phyloP scores from a whole-genome alignment of 768 basidiomycete species.

The Panaeolus cyanescens region DNA sequence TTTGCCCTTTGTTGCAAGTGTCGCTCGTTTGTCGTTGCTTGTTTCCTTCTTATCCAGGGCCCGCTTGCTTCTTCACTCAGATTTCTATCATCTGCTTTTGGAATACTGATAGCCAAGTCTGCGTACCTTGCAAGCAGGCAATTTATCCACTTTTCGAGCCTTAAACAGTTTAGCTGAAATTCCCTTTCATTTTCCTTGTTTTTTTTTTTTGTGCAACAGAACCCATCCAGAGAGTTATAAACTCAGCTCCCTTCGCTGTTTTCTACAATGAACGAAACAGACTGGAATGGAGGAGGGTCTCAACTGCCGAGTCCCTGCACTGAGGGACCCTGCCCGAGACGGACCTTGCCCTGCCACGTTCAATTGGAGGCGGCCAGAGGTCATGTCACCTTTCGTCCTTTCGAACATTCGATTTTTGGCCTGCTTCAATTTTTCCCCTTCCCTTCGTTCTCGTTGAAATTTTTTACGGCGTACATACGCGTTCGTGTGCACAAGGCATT shows the following conservation, averaged over 20 bases:
- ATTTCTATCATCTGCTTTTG: no score
- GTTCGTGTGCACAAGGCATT: not conserved
- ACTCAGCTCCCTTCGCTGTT: no score
- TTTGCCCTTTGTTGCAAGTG: not conserved
- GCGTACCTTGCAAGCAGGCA: no score
- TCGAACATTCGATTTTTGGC: conserved; percentile 1
- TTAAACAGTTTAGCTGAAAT: no score
- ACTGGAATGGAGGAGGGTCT: not conserved
- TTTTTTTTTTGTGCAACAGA: no score
- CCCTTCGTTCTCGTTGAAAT: not conserved
- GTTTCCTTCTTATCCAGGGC: not conserved
- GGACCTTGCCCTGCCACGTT: not conserved
- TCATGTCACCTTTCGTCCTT: not conserved
- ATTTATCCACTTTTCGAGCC: no score
- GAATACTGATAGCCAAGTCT: no score
- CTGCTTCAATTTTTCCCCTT: not conserved
- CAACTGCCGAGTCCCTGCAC: not conserved
- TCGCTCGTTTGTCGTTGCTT: not conserved
- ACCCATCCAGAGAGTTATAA: no score
- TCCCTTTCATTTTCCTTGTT: no score
- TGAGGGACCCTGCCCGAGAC: not conserved
- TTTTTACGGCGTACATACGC: no score
- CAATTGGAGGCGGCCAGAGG: not conserved
- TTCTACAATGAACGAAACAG: no score
- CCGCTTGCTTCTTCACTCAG: no score